phyloP scores from a whole-genome alignment of 2,329 filamentous ascomycete species.

The Talaromyces sp. region DNA sequence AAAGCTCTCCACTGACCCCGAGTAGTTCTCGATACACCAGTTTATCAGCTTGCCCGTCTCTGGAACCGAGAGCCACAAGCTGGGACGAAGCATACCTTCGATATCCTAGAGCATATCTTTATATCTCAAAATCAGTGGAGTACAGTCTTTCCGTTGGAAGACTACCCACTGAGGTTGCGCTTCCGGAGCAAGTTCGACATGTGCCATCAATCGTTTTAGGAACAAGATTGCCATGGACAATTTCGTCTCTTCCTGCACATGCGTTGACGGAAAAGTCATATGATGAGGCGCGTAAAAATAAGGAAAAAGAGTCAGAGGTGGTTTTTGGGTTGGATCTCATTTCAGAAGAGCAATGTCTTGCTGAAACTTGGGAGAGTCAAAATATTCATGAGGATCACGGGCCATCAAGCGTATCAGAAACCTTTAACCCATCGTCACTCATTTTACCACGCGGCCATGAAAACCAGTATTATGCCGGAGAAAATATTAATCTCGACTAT shows the following conservation, averaged over 20 bases:
- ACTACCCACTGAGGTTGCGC: constrained; percentile 17
- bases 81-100: constrained; percentile 23
- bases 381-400: not conserved
- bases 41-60: not conserved
- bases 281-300: not conserved
- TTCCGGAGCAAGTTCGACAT: constrained; percentile 20
- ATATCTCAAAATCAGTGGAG: constrained; percentile 24
- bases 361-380: not conserved
- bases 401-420: not conserved
- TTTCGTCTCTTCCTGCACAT: not conserved
- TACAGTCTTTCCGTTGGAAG: constrained; percentile 19
- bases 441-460: not conserved
- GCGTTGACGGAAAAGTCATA: not conserved
- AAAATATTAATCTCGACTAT: not conserved
- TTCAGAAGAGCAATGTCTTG: not conserved
- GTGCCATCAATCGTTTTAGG: constrained; percentile 16
- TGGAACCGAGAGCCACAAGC: constrained; percentile 12
- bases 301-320: not conserved
- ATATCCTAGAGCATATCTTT: constrained; percentile 22
- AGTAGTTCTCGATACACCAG: not conserved
- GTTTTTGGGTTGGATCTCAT: not conserved
- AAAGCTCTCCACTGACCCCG: not conserved
- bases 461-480: not conserved
- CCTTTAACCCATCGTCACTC: not conserved
- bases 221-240: constrained; percentile 18